These are phyloP conservation scores for Hibiscus trionum DNA, from an alignment of 345 rosid species.

Conservation along the genomic window DNA sequence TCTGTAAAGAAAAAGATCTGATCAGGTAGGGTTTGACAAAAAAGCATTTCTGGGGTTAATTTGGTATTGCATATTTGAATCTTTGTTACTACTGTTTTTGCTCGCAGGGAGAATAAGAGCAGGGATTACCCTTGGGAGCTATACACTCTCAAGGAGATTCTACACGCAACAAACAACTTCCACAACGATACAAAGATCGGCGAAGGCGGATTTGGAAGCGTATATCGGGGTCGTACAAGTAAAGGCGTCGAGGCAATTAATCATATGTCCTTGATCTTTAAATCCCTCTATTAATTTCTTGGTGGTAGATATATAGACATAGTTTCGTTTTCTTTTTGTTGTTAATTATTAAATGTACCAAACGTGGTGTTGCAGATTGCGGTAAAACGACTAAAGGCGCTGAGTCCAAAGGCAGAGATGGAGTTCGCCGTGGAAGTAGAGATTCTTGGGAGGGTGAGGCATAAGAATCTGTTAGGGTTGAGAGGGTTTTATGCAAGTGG, in stretches of 20 bases:
- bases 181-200: slow-evolving; percentile 61
- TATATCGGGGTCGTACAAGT: slow-evolving; percentile 63
- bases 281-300: not conserved
- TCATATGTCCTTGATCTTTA: not conserved
- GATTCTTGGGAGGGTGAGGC: slow-evolving; percentile 66
- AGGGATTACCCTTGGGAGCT: slow-evolving; percentile 52
- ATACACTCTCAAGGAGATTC: slow-evolving; percentile 27
- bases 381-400: slow-evolving; percentile 56
- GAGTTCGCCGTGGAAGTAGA: slow-evolving; percentile 71
- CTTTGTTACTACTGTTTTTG: too few relatives aligned
- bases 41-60: not conserved
- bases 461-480: slow-evolving; percentile 48
- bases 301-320: not conserved
- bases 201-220: slow-evolving; percentile 66
- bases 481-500: slow-evolving; percentile 64
- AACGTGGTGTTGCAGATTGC: slow-evolving; percentile 38
- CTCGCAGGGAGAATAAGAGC: slow-evolving; percentile 12
- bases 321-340: too few relatives aligned
- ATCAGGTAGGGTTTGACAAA: slow-evolving; percentile 10
- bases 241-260: slow-evolving; percentile 51
- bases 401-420: slow-evolving; percentile 65
- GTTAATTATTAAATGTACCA: not conserved
- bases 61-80: not conserved
- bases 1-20: slow-evolving; percentile 1
- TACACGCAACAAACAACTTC: slow-evolving; percentile 58